Base-by-base conservation (phyloP, 1,284 basidiomycete species). In the Austroboletus novae-zelandiae region DNA sequence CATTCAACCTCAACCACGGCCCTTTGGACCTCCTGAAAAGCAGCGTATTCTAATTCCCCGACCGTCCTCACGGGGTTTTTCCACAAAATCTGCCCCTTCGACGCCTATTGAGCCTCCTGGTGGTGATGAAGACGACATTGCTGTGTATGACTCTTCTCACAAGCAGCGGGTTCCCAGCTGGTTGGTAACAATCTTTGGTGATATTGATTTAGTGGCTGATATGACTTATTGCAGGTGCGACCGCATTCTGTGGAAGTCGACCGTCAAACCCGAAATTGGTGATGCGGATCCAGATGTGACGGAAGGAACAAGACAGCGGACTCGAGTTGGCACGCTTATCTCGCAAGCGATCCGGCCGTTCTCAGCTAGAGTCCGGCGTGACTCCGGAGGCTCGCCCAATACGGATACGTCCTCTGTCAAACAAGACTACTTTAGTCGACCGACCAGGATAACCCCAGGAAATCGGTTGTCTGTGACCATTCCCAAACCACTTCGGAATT, bases 111-210 rank as follows among this genome's bases (percentile, higher is more conserved):
- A 72, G 23, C 69, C 71, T 17, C 69, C 72, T 20, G 20, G 20
- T 5, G 68, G 67, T 25, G 46, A 57, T 10, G 71, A 72, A 9
- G 75, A 75, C 27, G 79, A 78, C 40, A 78, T 75, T 58, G 84
- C 83, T 17, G 82, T 86, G 2, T 90, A 90, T 58, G 89, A 91
- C 65, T 82, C 84, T 20, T 90, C 89, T 14, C 74, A 79, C 59
- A 91, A 91, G 68, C 79, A 83, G 60, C 80, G 88, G n/a, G 88
- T 91, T 29, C 88, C 88, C 4, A 89, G 87, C 61, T 91, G 89
- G 88, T 87, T 54, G 51, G 55, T 50, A 23, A 40, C 47, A 25
- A 17, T 45, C n/a, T 42, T 36, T 52, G 18, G 43, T 37, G 27
- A 31, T 23, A 36, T 40, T 2, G 10, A 32, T 3, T 25, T 18